Conservation (phyloP, 352 stramenopile genomes). For the Phytophthora crassamura region DNA sequence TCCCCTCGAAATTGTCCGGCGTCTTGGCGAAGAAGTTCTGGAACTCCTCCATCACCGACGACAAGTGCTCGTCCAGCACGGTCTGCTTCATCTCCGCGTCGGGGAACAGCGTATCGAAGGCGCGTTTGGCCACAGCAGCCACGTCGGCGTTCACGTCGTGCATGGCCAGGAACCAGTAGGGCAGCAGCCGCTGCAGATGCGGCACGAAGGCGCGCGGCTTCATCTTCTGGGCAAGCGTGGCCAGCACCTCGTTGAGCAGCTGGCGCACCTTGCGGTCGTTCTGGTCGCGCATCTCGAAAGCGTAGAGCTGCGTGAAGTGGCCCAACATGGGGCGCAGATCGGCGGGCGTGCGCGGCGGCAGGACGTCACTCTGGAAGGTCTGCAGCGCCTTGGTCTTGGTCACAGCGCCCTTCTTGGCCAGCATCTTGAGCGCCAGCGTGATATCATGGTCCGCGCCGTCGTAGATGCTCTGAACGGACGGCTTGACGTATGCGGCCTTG, state of each 20-base stretch:
- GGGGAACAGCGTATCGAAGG: constrained; percentile 62
- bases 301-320: constrained; percentile 82
- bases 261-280: constrained; percentile 87
- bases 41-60: constrained; percentile 66
- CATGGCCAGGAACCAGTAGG: constrained; percentile 85
- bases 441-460: constrained; percentile 83
- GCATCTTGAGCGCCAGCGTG: constrained; percentile 82
- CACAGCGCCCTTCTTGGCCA: constrained; percentile 82
- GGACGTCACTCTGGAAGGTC: constrained; percentile 60
- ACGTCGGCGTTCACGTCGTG: constrained; percentile 75
- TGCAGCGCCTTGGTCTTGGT: constrained; percentile 86
- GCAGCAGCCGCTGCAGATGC: constrained; percentile 74
- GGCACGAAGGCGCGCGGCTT: constrained; percentile 71
- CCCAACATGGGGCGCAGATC: constrained; percentile 78
- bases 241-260: constrained; percentile 77
- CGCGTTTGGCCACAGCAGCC: constrained; percentile 50
- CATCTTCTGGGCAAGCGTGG: constrained; percentile 62
- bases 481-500: constrained; percentile 14
- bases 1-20: constrained; percentile 64
- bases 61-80: constrained; percentile 51
- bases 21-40: constrained; percentile 69
- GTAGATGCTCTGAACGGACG: constrained; percentile 66
- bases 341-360: constrained; percentile 62
- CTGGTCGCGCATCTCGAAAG: constrained; percentile 82
- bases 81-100: constrained; percentile 37